Evolutionary conservation across 192 early-diverging fungal species (phyloP), one percentile per base, ranked within the genome.

Genomic region (Coemansia sp.): DNA sequence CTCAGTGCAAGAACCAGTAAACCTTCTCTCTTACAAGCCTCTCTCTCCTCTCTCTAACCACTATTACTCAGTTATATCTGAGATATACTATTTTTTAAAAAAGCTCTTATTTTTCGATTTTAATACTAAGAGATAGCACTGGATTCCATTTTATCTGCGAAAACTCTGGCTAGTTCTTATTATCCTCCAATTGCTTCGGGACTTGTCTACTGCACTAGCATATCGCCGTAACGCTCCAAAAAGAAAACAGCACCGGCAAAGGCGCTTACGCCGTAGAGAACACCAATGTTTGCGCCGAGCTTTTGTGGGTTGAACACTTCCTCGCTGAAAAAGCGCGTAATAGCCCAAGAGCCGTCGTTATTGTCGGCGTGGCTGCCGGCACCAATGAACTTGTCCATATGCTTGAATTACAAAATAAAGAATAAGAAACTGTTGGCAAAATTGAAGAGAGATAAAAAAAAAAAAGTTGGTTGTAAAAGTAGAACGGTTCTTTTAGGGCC

Each of bases 1-100:
- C 83, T 7, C 79, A 85, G 79, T 85, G 83, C 83, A 80, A 85
- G 78, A 75, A 85, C 71, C 83, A 85, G 76, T 85, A 74, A 55
- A 64, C 24, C 7, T 13, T 40, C 16, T 44, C 34, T 7, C 53
- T 47, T 40, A 40, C 15, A 43, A 43, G 39, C 33, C 22, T 47
- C 27, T 27, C 27, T 27, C 1, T 27, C 27, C 36, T 8, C 33
- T 34, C 36, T 36, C 36, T 5, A 38, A 38, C 36, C 36, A 38
- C 36, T 38, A 36, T 36, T 36, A 38, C 36, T 38, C 36, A 38
- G 36, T 2, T 27, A 38, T 38, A 38, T 38, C 36, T 38, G 36
- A 38, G 36, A 38, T 38, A 38, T 38, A 38, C 36, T 38, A 38
- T 27, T 72, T 60, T 52, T 50, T 15, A 18, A 20, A 50, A 22